Percentiles rank a stretch among this genome's conserved stretches.
Evolutionary conservation across 2,329 filamentous ascomycete species (phyloP).

Genomic region (Calonectria crousiana): DNA sequence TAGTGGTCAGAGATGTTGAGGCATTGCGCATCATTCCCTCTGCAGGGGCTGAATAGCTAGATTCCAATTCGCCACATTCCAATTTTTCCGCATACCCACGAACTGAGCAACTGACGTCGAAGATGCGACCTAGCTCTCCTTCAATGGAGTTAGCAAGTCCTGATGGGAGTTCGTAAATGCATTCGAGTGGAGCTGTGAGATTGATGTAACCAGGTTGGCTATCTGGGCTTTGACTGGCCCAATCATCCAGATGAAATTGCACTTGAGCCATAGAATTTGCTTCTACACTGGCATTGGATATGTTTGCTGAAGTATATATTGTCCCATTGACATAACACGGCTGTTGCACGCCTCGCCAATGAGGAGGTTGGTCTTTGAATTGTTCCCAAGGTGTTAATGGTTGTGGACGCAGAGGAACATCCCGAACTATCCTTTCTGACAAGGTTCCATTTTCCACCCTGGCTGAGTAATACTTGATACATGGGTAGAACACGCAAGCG

Average conservation of each 20-base stretch:
- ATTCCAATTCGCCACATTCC: not conserved
- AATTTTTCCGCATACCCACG: not conserved
- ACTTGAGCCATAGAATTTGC: not conserved
- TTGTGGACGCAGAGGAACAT: not conserved
- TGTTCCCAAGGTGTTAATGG: not conserved
- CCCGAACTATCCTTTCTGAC: not conserved
- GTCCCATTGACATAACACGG: not conserved
- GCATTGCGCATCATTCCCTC: not conserved
- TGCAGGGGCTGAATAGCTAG: not conserved
- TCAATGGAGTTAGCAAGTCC: not conserved
- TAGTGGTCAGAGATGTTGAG: not conserved
- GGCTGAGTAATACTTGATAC: not conserved
- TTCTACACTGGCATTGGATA: not conserved
- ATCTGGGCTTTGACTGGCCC: not conserved
- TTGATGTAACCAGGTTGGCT: not conserved
- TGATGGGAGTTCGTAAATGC: not conserved
- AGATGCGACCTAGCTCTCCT: not conserved
- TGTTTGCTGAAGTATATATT: not conserved
- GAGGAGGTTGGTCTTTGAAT: not conserved
- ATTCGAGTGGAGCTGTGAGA: not conserved
- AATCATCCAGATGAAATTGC: not conserved
- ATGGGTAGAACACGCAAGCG: not conserved
- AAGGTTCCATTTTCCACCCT: not conserved
- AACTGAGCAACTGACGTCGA: not conserved
- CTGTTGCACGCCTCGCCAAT: not conserved